Percentiles rank a stretch among this genome's conserved stretches.
Evolutionary conservation across 345 rosid genomes (phyloP).

Genomic region (Ceriops decandra): DNA sequence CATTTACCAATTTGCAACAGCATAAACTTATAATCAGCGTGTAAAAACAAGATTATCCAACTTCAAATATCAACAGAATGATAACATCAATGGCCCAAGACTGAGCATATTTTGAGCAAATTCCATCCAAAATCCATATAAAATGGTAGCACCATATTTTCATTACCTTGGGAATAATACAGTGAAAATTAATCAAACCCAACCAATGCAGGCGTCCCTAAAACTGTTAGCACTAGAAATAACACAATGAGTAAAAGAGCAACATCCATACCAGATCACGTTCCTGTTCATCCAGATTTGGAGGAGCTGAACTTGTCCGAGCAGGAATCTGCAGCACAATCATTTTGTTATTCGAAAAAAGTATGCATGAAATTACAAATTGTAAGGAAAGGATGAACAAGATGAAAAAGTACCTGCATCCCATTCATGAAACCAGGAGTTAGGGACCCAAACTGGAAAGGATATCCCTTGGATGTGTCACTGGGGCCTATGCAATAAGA

Average conservation of each 20-base stretch:
- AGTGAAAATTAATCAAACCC: no score
- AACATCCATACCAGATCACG: slow-evolving; percentile 61
- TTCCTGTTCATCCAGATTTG: slow-evolving; percentile 96
- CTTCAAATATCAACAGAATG: not conserved
- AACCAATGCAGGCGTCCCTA: no score
- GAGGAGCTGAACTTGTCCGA: slow-evolving; percentile 96
- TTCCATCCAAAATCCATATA: no score
- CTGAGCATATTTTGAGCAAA: no score
- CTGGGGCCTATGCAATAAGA: slow-evolving; percentile 33
- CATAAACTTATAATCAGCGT: not conserved
- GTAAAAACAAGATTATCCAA: not conserved
- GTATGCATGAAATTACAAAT: not conserved
- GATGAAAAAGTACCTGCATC: slow-evolving; percentile 46
- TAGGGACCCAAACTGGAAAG: slow-evolving; percentile 86
- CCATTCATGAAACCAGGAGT: slow-evolving; percentile 76
- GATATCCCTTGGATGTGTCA: slow-evolving; percentile 60
- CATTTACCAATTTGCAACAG: not conserved
- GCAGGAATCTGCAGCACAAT: slow-evolving; percentile 69
- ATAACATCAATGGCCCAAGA: no score
- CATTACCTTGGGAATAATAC: no score
- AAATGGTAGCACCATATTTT: no score
- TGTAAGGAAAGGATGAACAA: not conserved
- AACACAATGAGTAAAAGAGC: not conserved
- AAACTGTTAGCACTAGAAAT: no score
- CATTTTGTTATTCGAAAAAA: not conserved